Evolutionary conservation across 2,329 filamentous ascomycete genomes (phyloP), one percentile per base, ranked within the genome.

Genomic region (Penicillium nordicum): DNA sequence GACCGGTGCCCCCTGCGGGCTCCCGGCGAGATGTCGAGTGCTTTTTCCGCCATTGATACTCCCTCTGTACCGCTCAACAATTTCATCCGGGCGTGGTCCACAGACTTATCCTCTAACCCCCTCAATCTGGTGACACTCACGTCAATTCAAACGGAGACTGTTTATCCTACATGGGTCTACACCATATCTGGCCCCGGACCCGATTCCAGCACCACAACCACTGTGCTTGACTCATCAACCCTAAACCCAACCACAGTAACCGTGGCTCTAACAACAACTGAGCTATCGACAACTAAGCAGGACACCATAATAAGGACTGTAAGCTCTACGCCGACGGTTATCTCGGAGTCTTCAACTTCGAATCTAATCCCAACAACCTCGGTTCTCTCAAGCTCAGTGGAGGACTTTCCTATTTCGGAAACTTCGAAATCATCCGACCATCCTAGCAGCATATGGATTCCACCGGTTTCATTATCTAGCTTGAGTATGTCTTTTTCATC

Each of bases 161-260:
- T 56, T n/a, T 30, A 41, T 34, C 53, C 53, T 14, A 56, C 53
- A 11, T 56, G 29, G 47, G 11, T 56, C 16, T 56, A 41, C 21
- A 56, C 53, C 0, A 45, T 56, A 43, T 41, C 34, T 18, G 29
- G 12, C 21, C 11, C 32, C 21, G 48, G 16, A 2, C 27, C 27
- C 25, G 23, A 18, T 46, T 27, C 48, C 16, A 21, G 32, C 16
- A 45, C 25, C 16, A 16, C 27, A 9, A 16, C 40, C 5, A 53
- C 34, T 40, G 50, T 32, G n/a, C 27, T 40, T 4, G 38, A 27
- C 21, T 8, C n/a, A 18, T 29, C 36, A 53, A 29, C 42, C 11
- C 30, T 25, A 6, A 42, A 10, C 29, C 29, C 29, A 37, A 37
- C 30, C 5, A 12, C 30, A 14, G 38, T 36, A 23, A 41, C 47